Evolutionary conservation across 1,139 yeast genomes (phyloP), one percentile per base, ranked within the genome.

Genomic region (Pichia sp.): DNA sequence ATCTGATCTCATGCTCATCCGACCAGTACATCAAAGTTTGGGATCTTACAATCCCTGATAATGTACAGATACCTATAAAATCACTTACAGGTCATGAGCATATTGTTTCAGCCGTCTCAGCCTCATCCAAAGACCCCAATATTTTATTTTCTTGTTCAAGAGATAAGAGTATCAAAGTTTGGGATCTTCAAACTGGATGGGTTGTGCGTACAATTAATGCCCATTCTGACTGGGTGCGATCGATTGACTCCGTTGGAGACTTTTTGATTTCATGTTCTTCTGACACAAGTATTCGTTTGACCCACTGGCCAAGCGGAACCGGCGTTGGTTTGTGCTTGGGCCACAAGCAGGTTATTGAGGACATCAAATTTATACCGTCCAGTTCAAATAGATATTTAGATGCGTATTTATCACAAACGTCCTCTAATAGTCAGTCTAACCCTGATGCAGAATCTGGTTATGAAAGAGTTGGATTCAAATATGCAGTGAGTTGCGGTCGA

Each of bases 181-280:
- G 97, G 97, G 95, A 89, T 63, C 68, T 83, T 18, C 68, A 73
- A 16, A 75, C 80, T 5, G 97, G 96, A 0, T 82, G 79, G 72
- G 82, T 91, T 54, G 63, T 80, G 28, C 76, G 78, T 55, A 80
- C 87, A 1, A 81, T 88, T 55, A 73, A 78, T 8, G 95, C 93
- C 0, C 97, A 91, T 66, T 78, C 88, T 31, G 96, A 89, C 60
- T 91, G 98, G 98, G 90, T 89, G 9, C 74, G 96, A 58, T 85
- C 82, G 55, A 75, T 79, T 1, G 63, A 68, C 25, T 68, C 65
- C 28, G 28, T 21, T 7, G 46, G 44, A 23, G 85, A 82, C 51
- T 86, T 77, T 60, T 59, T 89, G 2, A 58, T 90, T 19, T 83
- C 95, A 0, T 89, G 91, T 43, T 87, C 96, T 8, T 87, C 85